Percentiles rank a stretch among this genome's conserved stretches.
Conservation (phyloP, 345 rosid genomes). For the Citrus trifoliata region DNA sequence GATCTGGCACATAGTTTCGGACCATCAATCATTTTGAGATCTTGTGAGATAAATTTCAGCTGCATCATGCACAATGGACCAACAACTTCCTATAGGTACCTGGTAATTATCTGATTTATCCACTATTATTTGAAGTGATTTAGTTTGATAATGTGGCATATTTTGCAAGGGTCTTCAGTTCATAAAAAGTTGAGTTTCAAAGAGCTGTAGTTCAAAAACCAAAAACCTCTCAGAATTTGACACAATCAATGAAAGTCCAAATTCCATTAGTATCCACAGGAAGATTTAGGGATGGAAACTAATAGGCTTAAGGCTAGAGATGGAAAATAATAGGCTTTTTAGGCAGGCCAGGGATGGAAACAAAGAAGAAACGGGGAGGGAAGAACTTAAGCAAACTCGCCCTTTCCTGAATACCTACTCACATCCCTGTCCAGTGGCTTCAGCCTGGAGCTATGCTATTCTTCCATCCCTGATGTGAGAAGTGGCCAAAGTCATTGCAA, state of each 20-base stretch:
- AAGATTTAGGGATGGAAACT: not conserved
- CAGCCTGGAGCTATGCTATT: not conserved
- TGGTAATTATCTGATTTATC: not conserved
- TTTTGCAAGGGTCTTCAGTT: not conserved
- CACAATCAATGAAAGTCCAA: not conserved
- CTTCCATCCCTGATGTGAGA: not conserved
- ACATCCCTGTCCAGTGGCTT: not conserved
- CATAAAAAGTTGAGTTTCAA: not conserved
- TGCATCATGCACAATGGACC: not conserved
- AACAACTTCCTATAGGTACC: not conserved
- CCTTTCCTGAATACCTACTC: not conserved
- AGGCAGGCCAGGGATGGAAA: not conserved
- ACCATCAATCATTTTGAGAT: not conserved
- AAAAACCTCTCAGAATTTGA: not conserved
- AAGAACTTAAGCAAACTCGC: not conserved
- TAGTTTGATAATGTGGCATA: not conserved
- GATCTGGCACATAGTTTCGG: not conserved
- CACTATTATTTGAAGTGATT: not conserved
- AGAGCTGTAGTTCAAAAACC: not conserved
- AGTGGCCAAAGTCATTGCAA: not conserved
- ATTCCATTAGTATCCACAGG: not conserved
- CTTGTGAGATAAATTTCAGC: not conserved
- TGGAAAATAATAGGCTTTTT: not conserved
- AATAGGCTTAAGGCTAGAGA: not conserved
- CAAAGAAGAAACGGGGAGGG: not conserved